phyloP scores from a whole-genome alignment of 148 eudicot species.

The Suaeda aralocaspica region DNA sequence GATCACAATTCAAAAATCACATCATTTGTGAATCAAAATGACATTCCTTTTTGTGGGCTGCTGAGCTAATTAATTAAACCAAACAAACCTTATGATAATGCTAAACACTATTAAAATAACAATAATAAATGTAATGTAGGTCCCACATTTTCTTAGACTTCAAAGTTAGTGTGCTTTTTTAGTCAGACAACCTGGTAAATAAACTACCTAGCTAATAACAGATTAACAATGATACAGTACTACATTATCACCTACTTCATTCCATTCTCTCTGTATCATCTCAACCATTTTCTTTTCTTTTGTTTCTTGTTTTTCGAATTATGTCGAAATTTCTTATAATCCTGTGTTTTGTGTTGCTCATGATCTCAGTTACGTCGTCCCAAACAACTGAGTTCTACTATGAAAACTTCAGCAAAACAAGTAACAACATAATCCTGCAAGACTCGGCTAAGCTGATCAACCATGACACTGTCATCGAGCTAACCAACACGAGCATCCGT shows the following conservation, averaged over 20 bases:
- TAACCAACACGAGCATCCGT: constrained; percentile 32
- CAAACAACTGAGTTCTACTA: constrained; percentile 14
- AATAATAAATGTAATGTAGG: too few species aligned
- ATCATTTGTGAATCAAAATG: not conserved
- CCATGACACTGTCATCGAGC: constrained; percentile 28
- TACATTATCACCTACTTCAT: not conserved
- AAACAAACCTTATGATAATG: not conserved
- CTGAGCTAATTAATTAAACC: not conserved
- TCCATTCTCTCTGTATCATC: not conserved
- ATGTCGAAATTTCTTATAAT: not conserved
- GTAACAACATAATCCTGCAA: constrained; percentile 4
- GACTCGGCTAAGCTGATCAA: constrained; percentile 13
- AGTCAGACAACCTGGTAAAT: not conserved
- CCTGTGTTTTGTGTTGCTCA: not conserved
- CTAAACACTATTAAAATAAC: not conserved
- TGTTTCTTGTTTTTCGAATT: not conserved
- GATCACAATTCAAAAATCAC: too few species aligned
- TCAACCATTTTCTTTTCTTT: not conserved
- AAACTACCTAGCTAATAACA: not conserved
- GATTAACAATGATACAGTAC: too few species aligned
- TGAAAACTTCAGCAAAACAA: constrained; percentile 19
- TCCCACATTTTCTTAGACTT: not conserved
- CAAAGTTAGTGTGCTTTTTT: not conserved
- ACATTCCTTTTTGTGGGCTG: too few species aligned
- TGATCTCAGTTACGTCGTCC: not conserved